phyloP scores from a whole-genome alignment of 2,329 filamentous ascomycete species.

The Ceratocystis eucalypticola region DNA sequence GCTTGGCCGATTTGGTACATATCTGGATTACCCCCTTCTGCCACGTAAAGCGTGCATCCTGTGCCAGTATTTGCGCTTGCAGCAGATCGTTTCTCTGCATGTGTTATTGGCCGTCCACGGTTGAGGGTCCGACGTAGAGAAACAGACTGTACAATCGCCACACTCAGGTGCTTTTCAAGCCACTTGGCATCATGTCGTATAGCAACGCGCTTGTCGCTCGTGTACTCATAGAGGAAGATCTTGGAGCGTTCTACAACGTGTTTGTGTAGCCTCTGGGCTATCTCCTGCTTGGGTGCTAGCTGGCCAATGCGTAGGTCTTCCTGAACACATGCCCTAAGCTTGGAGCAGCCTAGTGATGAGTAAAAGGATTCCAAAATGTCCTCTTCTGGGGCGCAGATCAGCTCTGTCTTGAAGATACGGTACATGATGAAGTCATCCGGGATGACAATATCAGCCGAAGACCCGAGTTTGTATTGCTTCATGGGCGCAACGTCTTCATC shows the following conservation, averaged over 20 bases:
- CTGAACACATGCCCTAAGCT: slow-evolving; percentile 63
- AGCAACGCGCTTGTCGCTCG: slow-evolving; percentile 56
- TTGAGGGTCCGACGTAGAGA: slow-evolving; percentile 59
- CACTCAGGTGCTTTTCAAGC: slow-evolving; percentile 72
- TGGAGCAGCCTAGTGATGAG: slow-evolving; percentile 60
- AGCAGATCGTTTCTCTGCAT: slow-evolving; percentile 62
- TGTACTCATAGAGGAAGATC: slow-evolving; percentile 70
- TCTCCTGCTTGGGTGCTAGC: slow-evolving; percentile 50
- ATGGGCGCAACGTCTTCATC: slow-evolving; percentile 49
- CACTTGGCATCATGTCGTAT: slow-evolving; percentile 80
- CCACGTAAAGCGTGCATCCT: slow-evolving; percentile 61
- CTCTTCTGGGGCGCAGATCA: slow-evolving; percentile 82
- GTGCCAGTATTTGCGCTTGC: slow-evolving; percentile 43
- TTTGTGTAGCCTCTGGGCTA: slow-evolving; percentile 57
- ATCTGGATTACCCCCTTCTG: slow-evolving; percentile 53
- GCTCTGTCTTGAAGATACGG: slow-evolving; percentile 68
- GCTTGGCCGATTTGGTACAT: slow-evolving; percentile 88
- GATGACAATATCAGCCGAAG: slow-evolving; percentile 59
- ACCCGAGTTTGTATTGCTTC: slow-evolving; percentile 65
- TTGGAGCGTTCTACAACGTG: slow-evolving; percentile 78
- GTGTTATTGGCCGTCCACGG: slow-evolving; percentile 52
- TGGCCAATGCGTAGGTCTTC: slow-evolving; percentile 62
- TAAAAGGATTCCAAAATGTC: slow-evolving; percentile 80
- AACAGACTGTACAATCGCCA: slow-evolving; percentile 67
- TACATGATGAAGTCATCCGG: slow-evolving; percentile 84